These are phyloP conservation scores for Colletotrichum spaethianum DNA, from an alignment of 2,329 filamentous ascomycete genomes.

Conservation along the genomic window DNA sequence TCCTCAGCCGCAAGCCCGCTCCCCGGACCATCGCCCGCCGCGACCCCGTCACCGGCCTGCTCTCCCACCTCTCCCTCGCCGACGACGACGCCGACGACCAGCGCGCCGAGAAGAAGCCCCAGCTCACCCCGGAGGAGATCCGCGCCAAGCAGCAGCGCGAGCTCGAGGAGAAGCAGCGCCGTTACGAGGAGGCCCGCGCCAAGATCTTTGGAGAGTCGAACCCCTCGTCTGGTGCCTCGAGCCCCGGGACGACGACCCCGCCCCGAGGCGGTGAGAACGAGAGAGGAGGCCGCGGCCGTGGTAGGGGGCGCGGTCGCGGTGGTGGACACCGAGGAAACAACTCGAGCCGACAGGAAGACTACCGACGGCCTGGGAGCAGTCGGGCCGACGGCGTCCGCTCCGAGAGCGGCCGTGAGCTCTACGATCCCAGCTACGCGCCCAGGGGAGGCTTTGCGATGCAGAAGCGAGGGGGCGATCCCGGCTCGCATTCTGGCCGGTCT, in stretches of 20 bases:
- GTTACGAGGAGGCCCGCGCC: conserved; percentile 90
- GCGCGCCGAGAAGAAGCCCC: conserved; percentile 70
- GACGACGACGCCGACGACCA: conserved; percentile 78
- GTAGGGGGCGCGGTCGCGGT: conserved; percentile 62
- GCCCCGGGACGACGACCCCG: conserved; percentile 74
- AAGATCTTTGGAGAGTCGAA: conserved; percentile 83
- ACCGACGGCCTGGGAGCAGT: conserved; percentile 44
- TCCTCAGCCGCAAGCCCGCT: conserved; percentile 86
- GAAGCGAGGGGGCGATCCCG: conserved; percentile 57
- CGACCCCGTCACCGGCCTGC: conserved; percentile 65
- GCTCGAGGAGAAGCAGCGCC: conserved; percentile 89
- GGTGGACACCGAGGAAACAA: conserved; percentile 52
- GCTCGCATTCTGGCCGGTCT: conserved; percentile 55
- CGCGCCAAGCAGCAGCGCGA: conserved; percentile 83
- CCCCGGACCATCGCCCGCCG: conserved; percentile 71
- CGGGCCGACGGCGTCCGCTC: conserved; percentile 44
- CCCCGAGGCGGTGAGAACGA: conserved; percentile 59
- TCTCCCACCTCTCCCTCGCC: conserved; percentile 61
- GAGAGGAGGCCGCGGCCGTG: conserved; percentile 55
- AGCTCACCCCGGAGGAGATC: conserved; percentile 81
- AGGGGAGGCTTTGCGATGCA: conserved; percentile 71
- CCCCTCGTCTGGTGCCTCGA: conserved; percentile 70
- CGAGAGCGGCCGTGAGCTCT: conserved; percentile 73
- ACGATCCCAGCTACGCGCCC: conserved; percentile 80
- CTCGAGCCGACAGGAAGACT: conserved; percentile 49